A percentile compares a stretch with the other conserved stretches of the same genome.
Conservation (phyloP, 805 yeast species). For the Ogataea polymorpha region DNA sequence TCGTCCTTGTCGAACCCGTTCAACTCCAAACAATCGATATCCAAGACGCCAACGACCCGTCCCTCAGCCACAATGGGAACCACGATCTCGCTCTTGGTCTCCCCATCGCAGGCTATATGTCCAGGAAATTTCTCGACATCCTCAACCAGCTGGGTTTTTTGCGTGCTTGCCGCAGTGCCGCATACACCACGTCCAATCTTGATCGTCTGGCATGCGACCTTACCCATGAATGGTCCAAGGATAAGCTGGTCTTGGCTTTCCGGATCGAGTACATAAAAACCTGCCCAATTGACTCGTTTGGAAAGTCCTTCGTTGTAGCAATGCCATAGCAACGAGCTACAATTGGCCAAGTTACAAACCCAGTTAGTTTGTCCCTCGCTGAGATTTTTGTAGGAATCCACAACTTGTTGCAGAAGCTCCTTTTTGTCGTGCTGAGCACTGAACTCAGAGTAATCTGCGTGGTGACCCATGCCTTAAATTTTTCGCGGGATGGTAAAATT, state of each 20-base stretch:
- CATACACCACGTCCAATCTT: conserved; percentile 84
- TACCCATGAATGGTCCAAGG: conserved; percentile 94
- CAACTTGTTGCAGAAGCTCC: conserved; percentile 56
- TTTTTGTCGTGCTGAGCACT: conserved; percentile 33
- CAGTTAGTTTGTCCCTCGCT: conserved; percentile 65
- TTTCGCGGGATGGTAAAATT: background rate
- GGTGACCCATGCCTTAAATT: conserved; percentile 37
- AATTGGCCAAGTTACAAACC: conserved; percentile 87
- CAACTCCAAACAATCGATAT: conserved; percentile 69
- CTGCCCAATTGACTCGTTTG: conserved; percentile 81
- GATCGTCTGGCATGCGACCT: conserved; percentile 91
- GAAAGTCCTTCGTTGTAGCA: conserved; percentile 61
- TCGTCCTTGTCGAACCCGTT: conserved; percentile 71
- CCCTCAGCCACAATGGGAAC: conserved; percentile 62
- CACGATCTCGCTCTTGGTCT: conserved; percentile 88
- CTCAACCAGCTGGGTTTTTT: conserved; percentile 67
- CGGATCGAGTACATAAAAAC: conserved; percentile 67
- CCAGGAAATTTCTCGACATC: conserved; percentile 82
- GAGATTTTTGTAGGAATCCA: conserved; percentile 65
- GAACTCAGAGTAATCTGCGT: conserved; percentile 74
- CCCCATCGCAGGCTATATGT: conserved; percentile 97
- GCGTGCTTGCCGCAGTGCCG: conserved; percentile 69
- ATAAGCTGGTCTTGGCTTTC: conserved; percentile 45
- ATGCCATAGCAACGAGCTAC: conserved; percentile 85
- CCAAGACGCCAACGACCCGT: conserved; percentile 69